Conservation (phyloP, 768 basidiomycete genomes). For the Leccinum incarnatum region DNA sequence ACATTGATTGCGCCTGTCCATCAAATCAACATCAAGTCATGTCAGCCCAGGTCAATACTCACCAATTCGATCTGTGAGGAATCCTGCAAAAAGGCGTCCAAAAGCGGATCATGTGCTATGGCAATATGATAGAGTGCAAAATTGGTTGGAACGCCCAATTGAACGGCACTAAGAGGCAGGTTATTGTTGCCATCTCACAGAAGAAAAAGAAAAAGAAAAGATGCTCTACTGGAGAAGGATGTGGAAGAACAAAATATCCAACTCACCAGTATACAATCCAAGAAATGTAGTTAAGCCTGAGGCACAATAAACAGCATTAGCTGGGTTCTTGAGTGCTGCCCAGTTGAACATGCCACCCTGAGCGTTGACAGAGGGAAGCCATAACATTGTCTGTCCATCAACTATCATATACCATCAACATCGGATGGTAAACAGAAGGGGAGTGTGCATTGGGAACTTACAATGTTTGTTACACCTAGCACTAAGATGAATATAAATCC, state of each 20-base stretch:
- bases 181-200: background rate
- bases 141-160: constrained; percentile 44
- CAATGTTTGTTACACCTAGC: constrained; percentile 46
- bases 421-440: background rate
- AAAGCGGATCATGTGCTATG: constrained; percentile 68
- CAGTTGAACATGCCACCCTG: constrained; percentile 60
- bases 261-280: constrained; percentile 64
- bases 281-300: constrained; percentile 56
- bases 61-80: constrained; percentile 55
- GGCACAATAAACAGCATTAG: constrained; percentile 55
- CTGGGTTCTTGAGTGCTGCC: constrained; percentile 42
- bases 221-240: background rate
- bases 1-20: constrained; percentile 59
- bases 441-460: constrained; percentile 19
- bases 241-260: background rate
- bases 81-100: constrained; percentile 55
- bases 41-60: background rate
- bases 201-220: background rate
- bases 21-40: background rate
- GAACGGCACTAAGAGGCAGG: constrained; percentile 54
- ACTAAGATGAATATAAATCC: constrained; percentile 56
- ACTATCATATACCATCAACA: constrained; percentile 14
- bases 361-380: constrained; percentile 51
- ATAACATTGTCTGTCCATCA: constrained; percentile 32
- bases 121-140: constrained; percentile 65